Evolutionary conservation across 164 flowering plant genomes (phyloP).

Genomic region (Macadamia tetraphylla): DNA sequence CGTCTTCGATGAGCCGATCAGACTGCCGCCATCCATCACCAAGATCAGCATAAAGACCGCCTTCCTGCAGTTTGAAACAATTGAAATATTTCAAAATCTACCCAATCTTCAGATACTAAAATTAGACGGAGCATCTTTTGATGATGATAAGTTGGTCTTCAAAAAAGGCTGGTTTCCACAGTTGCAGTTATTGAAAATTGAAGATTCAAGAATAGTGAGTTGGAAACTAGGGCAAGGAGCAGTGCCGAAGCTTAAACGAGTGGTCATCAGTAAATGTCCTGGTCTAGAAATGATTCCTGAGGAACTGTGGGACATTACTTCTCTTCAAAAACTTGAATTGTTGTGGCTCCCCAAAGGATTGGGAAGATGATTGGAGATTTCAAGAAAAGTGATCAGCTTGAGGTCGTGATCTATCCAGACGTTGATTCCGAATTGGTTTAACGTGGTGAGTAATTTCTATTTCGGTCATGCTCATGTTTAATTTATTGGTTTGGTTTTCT

Average conservation of each 20-base stretch:
- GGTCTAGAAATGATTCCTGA: conserved; percentile 23
- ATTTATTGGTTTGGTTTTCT: too few species aligned
- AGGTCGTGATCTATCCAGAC: too few species aligned
- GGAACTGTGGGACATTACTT: conserved; percentile 30
- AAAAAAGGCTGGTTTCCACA: conserved; percentile 22
- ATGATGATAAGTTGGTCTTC: conserved; percentile 22
- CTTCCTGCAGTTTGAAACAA: conserved; percentile 26
- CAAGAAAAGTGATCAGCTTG: too few species aligned
- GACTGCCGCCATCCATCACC: conserved; percentile 7
- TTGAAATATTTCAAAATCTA: conserved; percentile 19
- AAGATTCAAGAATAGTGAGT: conserved; percentile 15
- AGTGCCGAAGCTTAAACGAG: conserved; percentile 20
- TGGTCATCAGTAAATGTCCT: conserved; percentile 19
- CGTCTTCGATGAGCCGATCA: conserved; percentile 16
- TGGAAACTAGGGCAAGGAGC: conserved; percentile 25
- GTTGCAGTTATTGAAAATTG: conserved; percentile 23
- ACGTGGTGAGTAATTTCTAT: too few species aligned
- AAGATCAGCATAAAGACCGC: conserved; percentile 19
- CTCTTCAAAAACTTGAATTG: conserved; percentile 18
- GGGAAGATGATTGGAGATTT: too few species aligned
- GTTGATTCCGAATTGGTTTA: too few species aligned
- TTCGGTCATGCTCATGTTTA: too few species aligned
- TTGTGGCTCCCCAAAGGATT: too few species aligned
- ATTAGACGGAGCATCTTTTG: conserved; percentile 21
- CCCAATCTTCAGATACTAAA: conserved; percentile 23